These are phyloP conservation scores for Calendula officinalis DNA, from an alignment of 129 eudicot species.

Conservation along the genomic window DNA sequence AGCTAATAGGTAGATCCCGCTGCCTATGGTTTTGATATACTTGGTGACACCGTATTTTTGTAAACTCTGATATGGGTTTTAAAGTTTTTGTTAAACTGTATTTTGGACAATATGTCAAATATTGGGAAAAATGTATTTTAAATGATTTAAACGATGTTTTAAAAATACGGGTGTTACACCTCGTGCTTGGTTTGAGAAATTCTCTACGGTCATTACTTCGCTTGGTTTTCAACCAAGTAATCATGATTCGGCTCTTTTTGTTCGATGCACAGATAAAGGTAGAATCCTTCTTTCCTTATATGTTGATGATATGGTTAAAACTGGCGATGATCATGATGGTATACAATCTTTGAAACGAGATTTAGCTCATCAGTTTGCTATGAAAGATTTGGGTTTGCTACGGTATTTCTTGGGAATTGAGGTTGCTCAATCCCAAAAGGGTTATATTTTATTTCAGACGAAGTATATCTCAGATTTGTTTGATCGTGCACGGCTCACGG, in stretches of 20 bases:
- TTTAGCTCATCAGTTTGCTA: neutral
- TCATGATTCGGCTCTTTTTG: too few species aligned
- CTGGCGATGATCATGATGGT: neutral
- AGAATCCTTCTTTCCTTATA: neutral
- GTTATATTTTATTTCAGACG: neutral
- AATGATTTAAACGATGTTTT: too few species aligned
- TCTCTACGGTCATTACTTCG: neutral
- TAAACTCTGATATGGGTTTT: too few species aligned
- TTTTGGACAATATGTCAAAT: too few species aligned
- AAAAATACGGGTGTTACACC: too few species aligned
- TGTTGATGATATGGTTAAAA: neutral
- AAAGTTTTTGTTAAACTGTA: too few species aligned
- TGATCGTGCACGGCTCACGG: neutral
- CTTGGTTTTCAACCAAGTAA: neutral
- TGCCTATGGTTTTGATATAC: too few species aligned
- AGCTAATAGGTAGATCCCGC: too few species aligned
- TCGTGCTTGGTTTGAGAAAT: neutral
- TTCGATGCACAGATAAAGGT: too few species aligned
- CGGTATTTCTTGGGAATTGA: neutral
- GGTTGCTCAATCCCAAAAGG: neutral
- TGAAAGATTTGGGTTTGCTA: neutral
- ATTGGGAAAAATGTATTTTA: too few species aligned
- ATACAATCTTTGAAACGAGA: neutral
- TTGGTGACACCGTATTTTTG: too few species aligned
- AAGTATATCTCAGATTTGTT: neutral